These are phyloP conservation scores for Ilex aquifolium DNA, from an alignment of 257 asterid genomes.

Conservation along the genomic window DNA sequence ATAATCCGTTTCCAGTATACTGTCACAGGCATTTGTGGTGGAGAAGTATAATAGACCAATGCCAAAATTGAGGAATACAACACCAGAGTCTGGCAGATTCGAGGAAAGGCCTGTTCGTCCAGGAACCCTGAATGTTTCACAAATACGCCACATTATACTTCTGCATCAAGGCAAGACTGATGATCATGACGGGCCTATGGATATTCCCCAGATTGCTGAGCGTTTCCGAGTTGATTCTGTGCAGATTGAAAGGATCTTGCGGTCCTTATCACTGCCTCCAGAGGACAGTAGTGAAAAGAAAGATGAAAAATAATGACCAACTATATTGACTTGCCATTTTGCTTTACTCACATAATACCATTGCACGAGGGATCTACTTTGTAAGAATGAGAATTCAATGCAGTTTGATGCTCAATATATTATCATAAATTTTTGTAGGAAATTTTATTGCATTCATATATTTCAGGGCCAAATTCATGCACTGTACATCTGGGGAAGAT, in stretches of 20 bases:
- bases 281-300: slow-evolving; percentile 40
- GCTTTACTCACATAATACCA: too few species aligned
- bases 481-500: too few species aligned
- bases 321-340: too few species aligned
- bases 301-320: background rate
- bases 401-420: too few species aligned
- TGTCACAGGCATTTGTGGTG: slow-evolving; percentile 66
- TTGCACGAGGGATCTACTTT: too few species aligned
- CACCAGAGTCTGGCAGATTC: slow-evolving; percentile 51
- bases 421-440: too few species aligned
- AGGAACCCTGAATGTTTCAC: slow-evolving; percentile 68
- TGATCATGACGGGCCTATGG: slow-evolving; percentile 61
- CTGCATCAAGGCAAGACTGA: slow-evolving; percentile 65
- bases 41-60: slow-evolving; percentile 65
- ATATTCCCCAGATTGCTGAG: slow-evolving; percentile 46
- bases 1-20: slow-evolving; percentile 5
- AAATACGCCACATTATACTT: slow-evolving; percentile 65
- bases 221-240: slow-evolving; percentile 46
- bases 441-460: too few species aligned
- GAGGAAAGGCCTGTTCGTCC: slow-evolving; percentile 73
- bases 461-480: too few species aligned
- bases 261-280: slow-evolving; percentile 60
- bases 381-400: too few species aligned
- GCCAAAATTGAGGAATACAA: slow-evolving; percentile 75
- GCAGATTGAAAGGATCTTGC: slow-evolving; percentile 63